Percentiles rank a stretch among this genome's conserved stretches.
Evolutionary conservation across 495 filamentous ascomycete species (phyloP).

Genomic region (Lichenothelia convexa): DNA sequence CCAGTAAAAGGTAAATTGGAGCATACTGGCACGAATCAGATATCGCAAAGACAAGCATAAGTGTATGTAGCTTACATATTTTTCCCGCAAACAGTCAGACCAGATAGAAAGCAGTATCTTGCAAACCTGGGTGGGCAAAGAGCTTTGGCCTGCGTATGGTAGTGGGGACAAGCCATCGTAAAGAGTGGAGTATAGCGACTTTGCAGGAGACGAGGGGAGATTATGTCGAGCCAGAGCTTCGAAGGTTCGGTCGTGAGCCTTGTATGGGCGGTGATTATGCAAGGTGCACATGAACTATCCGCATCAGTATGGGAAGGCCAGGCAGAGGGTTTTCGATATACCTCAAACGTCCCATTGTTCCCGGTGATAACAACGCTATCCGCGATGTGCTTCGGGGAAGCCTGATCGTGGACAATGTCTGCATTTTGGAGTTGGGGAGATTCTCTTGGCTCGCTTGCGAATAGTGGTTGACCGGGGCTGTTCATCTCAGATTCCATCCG

Average conservation of each 20-base stretch:
- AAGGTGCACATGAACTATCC: constrained; percentile 36
- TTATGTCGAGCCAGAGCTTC: constrained; percentile 76
- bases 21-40: constrained; percentile 27
- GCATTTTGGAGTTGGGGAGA: constrained; percentile 3
- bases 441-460: constrained; percentile 26
- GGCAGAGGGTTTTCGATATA: no score
- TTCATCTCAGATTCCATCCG: constrained; percentile 22
- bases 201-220: constrained; percentile 32
- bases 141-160: no score
- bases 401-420: constrained; percentile 13
- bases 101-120: constrained; percentile 37
- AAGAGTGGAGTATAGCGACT: constrained; percentile 37
- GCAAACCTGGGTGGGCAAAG: no score
- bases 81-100: constrained; percentile 41
- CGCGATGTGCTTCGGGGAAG: constrained; percentile 14
- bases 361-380: not conserved
- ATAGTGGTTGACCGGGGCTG: constrained; percentile 33
- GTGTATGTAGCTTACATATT: constrained; percentile 24
- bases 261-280: constrained; percentile 34
- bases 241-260: constrained; percentile 33
- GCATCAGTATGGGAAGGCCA: not conserved
- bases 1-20: constrained; percentile 39
- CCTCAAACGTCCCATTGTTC: no score
- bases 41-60: not conserved
- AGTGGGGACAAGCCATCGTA: constrained; percentile 32